Evolutionary conservation across 805 yeast genomes (phyloP), one percentile per base, ranked within the genome.

Genomic region (Jamesozyma rosinii): DNA sequence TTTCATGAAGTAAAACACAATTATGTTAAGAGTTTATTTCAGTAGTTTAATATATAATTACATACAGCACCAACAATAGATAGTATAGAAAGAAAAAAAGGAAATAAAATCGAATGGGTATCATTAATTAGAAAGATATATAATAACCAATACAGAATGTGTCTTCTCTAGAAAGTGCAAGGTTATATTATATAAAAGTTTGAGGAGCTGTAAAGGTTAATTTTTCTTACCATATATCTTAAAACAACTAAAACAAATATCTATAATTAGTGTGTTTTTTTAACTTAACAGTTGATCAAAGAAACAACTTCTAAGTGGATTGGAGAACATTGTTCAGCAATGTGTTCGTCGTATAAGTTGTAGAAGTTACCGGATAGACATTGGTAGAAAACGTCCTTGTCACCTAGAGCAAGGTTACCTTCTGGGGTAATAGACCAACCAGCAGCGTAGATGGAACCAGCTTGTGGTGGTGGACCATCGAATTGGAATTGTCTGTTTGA

Each of bases 401-500:
- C 62, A 62, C 84, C 84, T 43, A 79, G 59, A 31, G 83, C 83
- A 56, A 79, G 70, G 65, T 70, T 68, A 41, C 76, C 79, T 37
- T 71, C 79, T 49, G 64, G 55, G 41, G 75, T 67, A 46, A 76
- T 68, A 41, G 77, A 70, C 82, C 81, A 76, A 49, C 81, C 81
- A 38, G 74, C 74, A 49, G 81, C 79, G 55, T 70, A 74, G 53
- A 75, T 69, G 42, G 80, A 65, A 58, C 80, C 81, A 24, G 79
- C 81, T 69, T 79, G 84, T 50, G 84, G 83, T 63, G 83, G 80
- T 45, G 83, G 83, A 53, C 83, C 83, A 59, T 79, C 83, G 57
- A 78, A 79, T 67, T 79, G 84, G 73, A 79, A 77, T 68, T 79
- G 85, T 67, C 79, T 71, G 76, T 78, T 79, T 39, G 83, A 73